Evolutionary conservation across 2,329 filamentous ascomycete genomes (phyloP).

Genomic region (Aspergillus sp.): DNA sequence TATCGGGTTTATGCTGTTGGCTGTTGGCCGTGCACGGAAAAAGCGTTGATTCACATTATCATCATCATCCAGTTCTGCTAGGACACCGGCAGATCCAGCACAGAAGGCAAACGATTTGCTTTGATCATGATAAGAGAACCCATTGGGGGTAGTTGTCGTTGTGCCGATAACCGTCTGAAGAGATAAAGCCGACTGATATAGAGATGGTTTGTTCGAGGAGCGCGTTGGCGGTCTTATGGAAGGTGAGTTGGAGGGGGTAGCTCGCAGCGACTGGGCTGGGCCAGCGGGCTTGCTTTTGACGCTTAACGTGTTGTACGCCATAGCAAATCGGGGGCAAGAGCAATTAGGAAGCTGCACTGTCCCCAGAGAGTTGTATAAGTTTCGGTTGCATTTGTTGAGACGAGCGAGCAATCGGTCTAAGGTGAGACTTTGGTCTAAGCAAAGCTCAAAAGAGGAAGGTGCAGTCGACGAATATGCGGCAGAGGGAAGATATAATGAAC

Average conservation of each 20-base stretch:
- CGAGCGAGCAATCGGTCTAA: not conserved
- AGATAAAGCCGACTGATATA: constrained; percentile 56
- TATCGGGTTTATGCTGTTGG: constrained; percentile 65
- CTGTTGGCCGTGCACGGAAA: constrained; percentile 77
- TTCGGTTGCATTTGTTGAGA: constrained; percentile 27
- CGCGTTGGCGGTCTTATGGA: constrained; percentile 62
- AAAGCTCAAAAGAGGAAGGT: constrained; percentile 9
- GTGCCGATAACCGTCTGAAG: constrained; percentile 87
- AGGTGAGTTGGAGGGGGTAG: constrained; percentile 77
- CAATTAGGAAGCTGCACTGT: constrained; percentile 26
- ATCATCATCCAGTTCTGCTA: constrained; percentile 74
- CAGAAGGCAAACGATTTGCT: constrained; percentile 79
- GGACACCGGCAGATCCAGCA: constrained; percentile 88
- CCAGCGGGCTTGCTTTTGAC: constrained; percentile 37
- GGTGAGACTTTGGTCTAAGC: not conserved
- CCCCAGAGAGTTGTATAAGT: constrained; percentile 21
- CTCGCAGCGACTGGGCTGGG: constrained; percentile 51
- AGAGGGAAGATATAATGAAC: not conserved
- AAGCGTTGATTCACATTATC: constrained; percentile 72
- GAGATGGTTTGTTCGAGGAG: constrained; percentile 57
- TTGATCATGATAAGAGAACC: constrained; percentile 76
- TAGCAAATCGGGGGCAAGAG: constrained; percentile 23
- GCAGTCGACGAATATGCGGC: not conserved
- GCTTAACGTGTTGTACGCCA: constrained; percentile 37
- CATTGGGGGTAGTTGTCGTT: constrained; percentile 78